Conservation (phyloP, 306 rosid genomes). For the Cicer bijugum region DNA sequence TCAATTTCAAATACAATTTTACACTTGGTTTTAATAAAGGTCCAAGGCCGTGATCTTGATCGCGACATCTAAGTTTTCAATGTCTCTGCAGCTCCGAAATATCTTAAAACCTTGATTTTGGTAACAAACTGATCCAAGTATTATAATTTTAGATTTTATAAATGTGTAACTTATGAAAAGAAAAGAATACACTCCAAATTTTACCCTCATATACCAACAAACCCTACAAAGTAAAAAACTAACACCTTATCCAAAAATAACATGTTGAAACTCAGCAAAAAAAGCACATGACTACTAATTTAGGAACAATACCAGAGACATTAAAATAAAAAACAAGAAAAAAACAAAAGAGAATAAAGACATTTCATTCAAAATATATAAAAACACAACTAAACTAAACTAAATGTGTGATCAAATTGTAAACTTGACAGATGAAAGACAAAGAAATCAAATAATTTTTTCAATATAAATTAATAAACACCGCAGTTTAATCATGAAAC, state of each 20-base stretch:
- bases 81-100: not conserved
- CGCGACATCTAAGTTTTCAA: too few species aligned
- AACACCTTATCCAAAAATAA: not conserved
- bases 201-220: not conserved
- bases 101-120: not conserved
- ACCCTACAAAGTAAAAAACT: not conserved
- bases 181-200: not conserved
- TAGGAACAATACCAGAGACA: not conserved
- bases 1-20: not conserved
- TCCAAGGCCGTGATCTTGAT: too few species aligned
- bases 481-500: not conserved
- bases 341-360: not conserved
- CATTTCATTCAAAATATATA: not conserved
- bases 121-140: not conserved
- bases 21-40: not conserved
- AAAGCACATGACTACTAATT: not conserved
- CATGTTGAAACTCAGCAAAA: not conserved
- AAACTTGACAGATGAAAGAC: not conserved
- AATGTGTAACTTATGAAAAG: too few species aligned
- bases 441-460: not conserved
- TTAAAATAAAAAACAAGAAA: not conserved
- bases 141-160: not conserved
- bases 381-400: not conserved
- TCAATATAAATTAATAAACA: not conserved
- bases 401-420: not conserved